phyloP scores from a whole-genome alignment of 140 eudicot genomes.

The Senecio squalidus region DNA sequence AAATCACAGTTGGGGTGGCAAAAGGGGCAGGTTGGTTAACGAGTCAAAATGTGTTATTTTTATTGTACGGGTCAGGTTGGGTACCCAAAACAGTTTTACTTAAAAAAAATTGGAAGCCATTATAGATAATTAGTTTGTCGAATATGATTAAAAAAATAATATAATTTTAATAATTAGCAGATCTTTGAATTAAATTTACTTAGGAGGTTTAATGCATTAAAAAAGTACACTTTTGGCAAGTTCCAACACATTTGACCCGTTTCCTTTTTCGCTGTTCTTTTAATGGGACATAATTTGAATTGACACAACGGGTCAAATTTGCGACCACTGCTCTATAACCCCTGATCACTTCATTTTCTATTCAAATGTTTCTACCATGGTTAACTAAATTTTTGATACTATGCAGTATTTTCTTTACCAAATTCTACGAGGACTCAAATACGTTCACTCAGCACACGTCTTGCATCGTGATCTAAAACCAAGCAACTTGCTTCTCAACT shows the following conservation, averaged over 20 bases:
- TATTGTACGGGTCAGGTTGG: not conserved
- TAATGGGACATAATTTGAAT: not conserved
- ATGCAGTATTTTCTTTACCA: slow-evolving; percentile 84
- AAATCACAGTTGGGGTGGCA: no score
- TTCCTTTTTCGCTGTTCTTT: not conserved
- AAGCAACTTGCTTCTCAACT: slow-evolving; percentile 73
- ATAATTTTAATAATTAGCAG: not conserved
- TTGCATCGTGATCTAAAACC: slow-evolving; percentile 94
- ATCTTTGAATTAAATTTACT: not conserved
- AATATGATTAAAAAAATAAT: not conserved
- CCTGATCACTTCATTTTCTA: not conserved
- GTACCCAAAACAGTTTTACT: not conserved
- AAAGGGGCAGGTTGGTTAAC: not conserved
- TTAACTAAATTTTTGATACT: not conserved
- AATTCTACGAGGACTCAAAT: slow-evolving; percentile 73
- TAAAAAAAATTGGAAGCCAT: not conserved
- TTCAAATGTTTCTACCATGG: not conserved
- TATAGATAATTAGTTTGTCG: not conserved
- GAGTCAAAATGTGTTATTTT: not conserved
- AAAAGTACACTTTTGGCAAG: not conserved
- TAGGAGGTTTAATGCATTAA: not conserved
- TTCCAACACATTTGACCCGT: not conserved
- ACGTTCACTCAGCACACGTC: slow-evolving; percentile 81
- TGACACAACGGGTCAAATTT: not conserved
- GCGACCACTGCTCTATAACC: not conserved